Conservation (phyloP, 495 filamentous ascomycete genomes). For the Cetradonia linearis region DNA sequence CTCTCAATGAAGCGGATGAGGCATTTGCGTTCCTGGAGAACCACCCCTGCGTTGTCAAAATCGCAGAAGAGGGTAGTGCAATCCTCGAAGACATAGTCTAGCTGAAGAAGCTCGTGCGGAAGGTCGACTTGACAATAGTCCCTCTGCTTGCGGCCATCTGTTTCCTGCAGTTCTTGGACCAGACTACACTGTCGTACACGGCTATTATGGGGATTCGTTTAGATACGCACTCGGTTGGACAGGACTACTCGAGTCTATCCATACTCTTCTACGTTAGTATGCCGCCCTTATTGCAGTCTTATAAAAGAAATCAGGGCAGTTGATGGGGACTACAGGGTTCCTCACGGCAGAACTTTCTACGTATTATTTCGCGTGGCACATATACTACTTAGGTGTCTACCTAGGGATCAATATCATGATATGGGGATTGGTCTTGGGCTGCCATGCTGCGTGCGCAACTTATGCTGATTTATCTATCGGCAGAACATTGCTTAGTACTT, state of each 20-base stretch:
- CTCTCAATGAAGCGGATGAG: slow-evolving; percentile 28
- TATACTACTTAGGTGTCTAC: slow-evolving; percentile 30
- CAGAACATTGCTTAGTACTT: slow-evolving; percentile 55
- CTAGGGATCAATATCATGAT: slow-evolving; percentile 50
- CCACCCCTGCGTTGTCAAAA: slow-evolving; percentile 23
- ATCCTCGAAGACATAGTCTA: slow-evolving; percentile 27
- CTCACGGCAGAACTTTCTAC: slow-evolving; percentile 25
- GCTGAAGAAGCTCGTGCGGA: slow-evolving; percentile 27
- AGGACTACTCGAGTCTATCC: slow-evolving; percentile 29
- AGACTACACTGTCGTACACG: slow-evolving; percentile 59
- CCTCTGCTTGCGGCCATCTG: slow-evolving; percentile 48
- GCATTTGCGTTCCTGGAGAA: slow-evolving; percentile 27
- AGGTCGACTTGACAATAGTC: slow-evolving; percentile 39
- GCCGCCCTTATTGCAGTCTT: neutral
- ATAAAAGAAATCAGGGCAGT: neutral
- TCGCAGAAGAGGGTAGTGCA: slow-evolving; percentile 25
- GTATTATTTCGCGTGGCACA: slow-evolving; percentile 22
- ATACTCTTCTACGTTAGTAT: slow-evolving; percentile 28
- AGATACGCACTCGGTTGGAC: slow-evolving; percentile 45
- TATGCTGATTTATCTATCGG: slow-evolving; percentile 47
- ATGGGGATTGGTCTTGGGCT: slow-evolving; percentile 49
- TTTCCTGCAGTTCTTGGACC: slow-evolving; percentile 65
- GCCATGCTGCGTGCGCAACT: slow-evolving; percentile 47
- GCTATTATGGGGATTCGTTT: slow-evolving; percentile 57
- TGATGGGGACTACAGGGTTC: slow-evolving; percentile 18